Evolutionary conservation across 495 filamentous ascomycete species (phyloP).

Genomic region (Aspergillus saccharolyticus): DNA sequence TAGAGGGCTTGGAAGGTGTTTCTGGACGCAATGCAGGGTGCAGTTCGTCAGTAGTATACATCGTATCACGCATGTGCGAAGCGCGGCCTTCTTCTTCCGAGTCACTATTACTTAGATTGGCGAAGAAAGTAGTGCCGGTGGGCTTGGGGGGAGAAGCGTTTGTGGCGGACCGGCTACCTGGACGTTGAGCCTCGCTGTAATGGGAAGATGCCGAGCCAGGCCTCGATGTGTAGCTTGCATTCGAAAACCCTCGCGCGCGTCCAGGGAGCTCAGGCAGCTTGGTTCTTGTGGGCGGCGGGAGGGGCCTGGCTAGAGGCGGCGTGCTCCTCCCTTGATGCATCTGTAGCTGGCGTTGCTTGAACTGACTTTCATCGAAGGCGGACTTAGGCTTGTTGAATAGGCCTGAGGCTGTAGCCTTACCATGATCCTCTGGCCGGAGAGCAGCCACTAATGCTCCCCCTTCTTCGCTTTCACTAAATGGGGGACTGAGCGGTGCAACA

Average conservation of each 20-base stretch:
- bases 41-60: slow-evolving; percentile 29
- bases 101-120: slow-evolving; percentile 40
- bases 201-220: slow-evolving; percentile 42
- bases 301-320: slow-evolving; percentile 31
- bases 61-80: slow-evolving; percentile 18
- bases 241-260: slow-evolving; percentile 38
- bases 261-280: slow-evolving; percentile 25
- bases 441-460: slow-evolving; percentile 48
- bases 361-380: slow-evolving; percentile 78
- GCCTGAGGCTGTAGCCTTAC: slow-evolving; percentile 81
- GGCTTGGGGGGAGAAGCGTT: slow-evolving; percentile 30
- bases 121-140: slow-evolving; percentile 38
- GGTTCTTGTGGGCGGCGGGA: slow-evolving; percentile 30
- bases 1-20: slow-evolving; percentile 26
- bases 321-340: slow-evolving; percentile 63
- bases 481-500: slow-evolving; percentile 66
- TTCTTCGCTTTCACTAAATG: slow-evolving; percentile 65
- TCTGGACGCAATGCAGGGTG: slow-evolving; percentile 28
- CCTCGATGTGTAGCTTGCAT: slow-evolving; percentile 41
- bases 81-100: slow-evolving; percentile 37
- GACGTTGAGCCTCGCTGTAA: slow-evolving; percentile 35
- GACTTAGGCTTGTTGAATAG: slow-evolving; percentile 75
- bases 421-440: slow-evolving; percentile 70
- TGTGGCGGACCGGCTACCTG: slow-evolving; percentile 23
- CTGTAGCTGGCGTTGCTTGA: slow-evolving; percentile 72